These are phyloP conservation scores for Globisporangium polare DNA, from an alignment of 352 stramenopile species.

Conservation along the genomic window DNA sequence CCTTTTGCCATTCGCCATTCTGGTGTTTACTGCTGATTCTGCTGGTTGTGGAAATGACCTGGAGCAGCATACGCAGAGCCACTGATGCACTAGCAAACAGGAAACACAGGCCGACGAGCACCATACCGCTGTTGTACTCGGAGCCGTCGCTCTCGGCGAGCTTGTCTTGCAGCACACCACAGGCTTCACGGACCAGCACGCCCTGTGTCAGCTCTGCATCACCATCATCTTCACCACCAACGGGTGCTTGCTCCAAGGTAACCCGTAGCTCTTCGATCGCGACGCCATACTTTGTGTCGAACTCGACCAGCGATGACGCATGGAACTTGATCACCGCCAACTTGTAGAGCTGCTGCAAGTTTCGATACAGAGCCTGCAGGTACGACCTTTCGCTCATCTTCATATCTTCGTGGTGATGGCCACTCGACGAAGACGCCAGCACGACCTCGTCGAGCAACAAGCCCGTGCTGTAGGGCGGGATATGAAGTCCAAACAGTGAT, in stretches of 20 bases:
- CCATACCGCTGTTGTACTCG: conserved; percentile 52
- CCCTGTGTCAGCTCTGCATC: neutral
- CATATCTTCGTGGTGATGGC: neutral
- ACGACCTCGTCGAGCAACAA: conserved; percentile 64
- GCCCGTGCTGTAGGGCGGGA: conserved; percentile 64
- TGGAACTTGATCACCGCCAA: conserved; percentile 52
- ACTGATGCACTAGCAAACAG: conserved; percentile 28
- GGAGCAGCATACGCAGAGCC: conserved; percentile 12
- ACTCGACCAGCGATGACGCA: conserved; percentile 16
- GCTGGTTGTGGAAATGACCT: neutral
- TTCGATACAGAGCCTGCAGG: conserved; percentile 38
- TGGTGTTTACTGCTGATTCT: neutral
- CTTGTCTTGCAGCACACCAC: conserved; percentile 41
- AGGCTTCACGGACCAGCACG: conserved; percentile 27
- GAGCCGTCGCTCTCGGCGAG: conserved; percentile 67
- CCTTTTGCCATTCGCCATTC: neutral
- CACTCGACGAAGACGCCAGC: conserved; percentile 17
- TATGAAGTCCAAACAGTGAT: conserved; percentile 61
- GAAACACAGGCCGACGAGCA: conserved; percentile 34
- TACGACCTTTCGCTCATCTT: neutral
- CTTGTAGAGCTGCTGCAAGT: conserved; percentile 56
- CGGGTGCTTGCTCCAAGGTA: conserved; percentile 4
- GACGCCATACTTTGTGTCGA: conserved; percentile 29
- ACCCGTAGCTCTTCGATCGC: conserved; percentile 18
- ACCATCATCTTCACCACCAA: neutral